Evolutionary conservation across 495 filamentous ascomycete genomes (phyloP).

Genomic region (Aspergillus egyptiacus): DNA sequence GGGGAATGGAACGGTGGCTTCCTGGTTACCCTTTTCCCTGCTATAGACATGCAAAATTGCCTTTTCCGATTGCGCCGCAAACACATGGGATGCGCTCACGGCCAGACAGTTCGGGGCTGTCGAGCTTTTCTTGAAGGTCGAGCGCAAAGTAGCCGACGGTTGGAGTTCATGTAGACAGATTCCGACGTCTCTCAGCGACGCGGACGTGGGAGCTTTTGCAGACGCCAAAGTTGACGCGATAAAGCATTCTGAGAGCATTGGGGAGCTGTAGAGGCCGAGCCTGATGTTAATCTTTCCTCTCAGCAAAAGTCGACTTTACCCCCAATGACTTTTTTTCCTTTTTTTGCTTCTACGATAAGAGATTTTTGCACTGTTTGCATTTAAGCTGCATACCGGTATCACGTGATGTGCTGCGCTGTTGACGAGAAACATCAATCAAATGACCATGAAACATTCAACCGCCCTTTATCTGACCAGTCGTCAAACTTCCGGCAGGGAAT

Average conservation of each 20-base stretch:
- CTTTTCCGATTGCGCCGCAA: slow-evolving; percentile 84
- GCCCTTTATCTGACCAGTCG: slow-evolving; percentile 4
- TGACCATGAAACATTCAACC: not conserved
- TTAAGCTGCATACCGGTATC: not conserved
- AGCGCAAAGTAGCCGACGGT: slow-evolving; percentile 61
- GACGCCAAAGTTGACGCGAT: slow-evolving; percentile 65
- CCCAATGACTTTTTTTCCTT: slow-evolving; percentile 26
- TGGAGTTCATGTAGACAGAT: slow-evolving; percentile 81
- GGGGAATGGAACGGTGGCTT: slow-evolving; percentile 76
- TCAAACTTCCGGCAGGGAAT: slow-evolving; percentile 5
- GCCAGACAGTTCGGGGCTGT: slow-evolving; percentile 72
- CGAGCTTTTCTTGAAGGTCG: slow-evolving; percentile 89
- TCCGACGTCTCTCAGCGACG: slow-evolving; percentile 67
- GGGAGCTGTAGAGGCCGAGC: slow-evolving; percentile 21
- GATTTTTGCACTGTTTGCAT: slow-evolving; percentile 40
- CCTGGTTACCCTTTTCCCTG: slow-evolving; percentile 74
- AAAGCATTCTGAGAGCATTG: slow-evolving; percentile 81
- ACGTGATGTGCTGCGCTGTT: not conserved
- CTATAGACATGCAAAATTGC: slow-evolving; percentile 89
- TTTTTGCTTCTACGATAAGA: slow-evolving; percentile 24
- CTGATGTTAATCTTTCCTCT: slow-evolving; percentile 13
- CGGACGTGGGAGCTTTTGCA: slow-evolving; percentile 57
- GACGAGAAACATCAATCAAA: not conserved
- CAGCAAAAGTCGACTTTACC: not conserved
- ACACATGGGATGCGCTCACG: slow-evolving; percentile 76